A percentile compares a stretch with the other conserved stretches of the same genome.
Conservation (phyloP, 2,329 filamentous ascomycete species). For the Colletotrichum brevisporum region DNA sequence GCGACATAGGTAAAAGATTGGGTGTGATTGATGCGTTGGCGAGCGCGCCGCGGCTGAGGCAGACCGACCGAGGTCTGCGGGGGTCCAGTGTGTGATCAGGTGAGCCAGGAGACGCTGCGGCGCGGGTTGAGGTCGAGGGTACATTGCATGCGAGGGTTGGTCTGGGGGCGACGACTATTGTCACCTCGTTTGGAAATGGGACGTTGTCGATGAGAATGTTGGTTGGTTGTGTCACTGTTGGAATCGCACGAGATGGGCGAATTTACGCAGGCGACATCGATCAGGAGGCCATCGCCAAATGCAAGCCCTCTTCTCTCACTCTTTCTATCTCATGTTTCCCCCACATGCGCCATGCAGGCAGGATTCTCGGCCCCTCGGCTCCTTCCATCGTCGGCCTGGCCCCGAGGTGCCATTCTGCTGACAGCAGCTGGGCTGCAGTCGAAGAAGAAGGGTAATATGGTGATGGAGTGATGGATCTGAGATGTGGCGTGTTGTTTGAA, state of each 20-base stretch:
- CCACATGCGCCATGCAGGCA: not conserved
- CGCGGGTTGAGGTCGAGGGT: not conserved
- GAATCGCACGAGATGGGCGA: conserved; percentile 6
- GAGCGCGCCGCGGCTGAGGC: conserved; percentile 30
- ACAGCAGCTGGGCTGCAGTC: conserved; percentile 2
- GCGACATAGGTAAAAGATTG: conserved; percentile 6
- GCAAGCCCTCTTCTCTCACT: not conserved
- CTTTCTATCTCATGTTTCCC: not conserved
- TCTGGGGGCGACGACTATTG: conserved; percentile 1
- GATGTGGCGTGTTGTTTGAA: conserved; percentile 23
- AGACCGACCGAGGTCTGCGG: conserved; percentile 25
- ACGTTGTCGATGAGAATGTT: not conserved
- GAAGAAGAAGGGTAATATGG: conserved; percentile 3
- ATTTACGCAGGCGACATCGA: conserved; percentile 11
- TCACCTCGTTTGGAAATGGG: conserved; percentile 6
- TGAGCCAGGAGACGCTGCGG: conserved; percentile 15
- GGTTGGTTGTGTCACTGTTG: not conserved
- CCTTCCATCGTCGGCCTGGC: conserved; percentile 1
- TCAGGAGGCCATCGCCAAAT: conserved; percentile 1
- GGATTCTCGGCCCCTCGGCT: not conserved
- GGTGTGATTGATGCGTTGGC: conserved; percentile 39
- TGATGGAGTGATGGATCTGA: conserved; percentile 4
- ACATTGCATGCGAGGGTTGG: not conserved
- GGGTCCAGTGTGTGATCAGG: not conserved
- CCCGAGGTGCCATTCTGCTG: conserved; percentile 7